A percentile compares a stretch with the other conserved stretches of the same genome.
Conservation (phyloP, 2,329 filamentous ascomycete species). For the Remersonia thermophila region DNA sequence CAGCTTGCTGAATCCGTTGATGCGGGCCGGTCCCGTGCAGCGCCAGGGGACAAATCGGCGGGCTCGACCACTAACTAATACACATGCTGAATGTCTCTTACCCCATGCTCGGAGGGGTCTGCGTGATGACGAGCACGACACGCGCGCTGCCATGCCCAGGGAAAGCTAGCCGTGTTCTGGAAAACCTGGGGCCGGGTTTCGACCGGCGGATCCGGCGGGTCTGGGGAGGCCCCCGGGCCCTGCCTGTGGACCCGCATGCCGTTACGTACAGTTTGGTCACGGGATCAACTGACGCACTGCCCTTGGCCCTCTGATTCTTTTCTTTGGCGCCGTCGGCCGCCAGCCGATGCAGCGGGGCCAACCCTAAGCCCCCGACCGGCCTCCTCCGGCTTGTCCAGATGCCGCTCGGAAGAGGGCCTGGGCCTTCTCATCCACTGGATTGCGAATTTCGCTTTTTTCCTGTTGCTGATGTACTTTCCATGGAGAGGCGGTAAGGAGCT, state of each 20-base stretch:
- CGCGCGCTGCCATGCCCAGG: no score
- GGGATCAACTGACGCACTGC: no score
- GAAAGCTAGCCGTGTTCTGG: no score
- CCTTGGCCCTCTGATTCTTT: no score
- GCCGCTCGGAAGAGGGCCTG: slow-evolving; percentile 10
- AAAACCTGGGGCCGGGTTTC: slow-evolving; percentile 12
- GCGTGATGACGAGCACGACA: no score
- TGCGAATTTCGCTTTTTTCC: slow-evolving; percentile 4
- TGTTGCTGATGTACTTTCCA: no score
- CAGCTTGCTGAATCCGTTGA: slow-evolving; percentile 7
- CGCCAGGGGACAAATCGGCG: slow-evolving; percentile 8
- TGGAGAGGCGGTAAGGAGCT: slow-evolving; percentile 16
- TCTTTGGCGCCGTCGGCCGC: background rate
- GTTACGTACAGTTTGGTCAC: no score
- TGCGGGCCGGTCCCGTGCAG: slow-evolving; percentile 13
- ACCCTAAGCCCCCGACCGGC: no score
- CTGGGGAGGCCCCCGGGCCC: no score
- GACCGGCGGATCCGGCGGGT: no score
- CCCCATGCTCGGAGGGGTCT: slow-evolving; percentile 18
- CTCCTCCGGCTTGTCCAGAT: slow-evolving; percentile 1
- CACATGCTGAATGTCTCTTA: slow-evolving; percentile 17
- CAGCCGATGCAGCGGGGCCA: no score
- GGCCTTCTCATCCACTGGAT: slow-evolving; percentile 4
- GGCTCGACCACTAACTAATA: slow-evolving; percentile 3
- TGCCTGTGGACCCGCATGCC: no score